phyloP scores from a whole-genome alignment of 805 yeast species.

The Diddensiella santjacobensis region DNA sequence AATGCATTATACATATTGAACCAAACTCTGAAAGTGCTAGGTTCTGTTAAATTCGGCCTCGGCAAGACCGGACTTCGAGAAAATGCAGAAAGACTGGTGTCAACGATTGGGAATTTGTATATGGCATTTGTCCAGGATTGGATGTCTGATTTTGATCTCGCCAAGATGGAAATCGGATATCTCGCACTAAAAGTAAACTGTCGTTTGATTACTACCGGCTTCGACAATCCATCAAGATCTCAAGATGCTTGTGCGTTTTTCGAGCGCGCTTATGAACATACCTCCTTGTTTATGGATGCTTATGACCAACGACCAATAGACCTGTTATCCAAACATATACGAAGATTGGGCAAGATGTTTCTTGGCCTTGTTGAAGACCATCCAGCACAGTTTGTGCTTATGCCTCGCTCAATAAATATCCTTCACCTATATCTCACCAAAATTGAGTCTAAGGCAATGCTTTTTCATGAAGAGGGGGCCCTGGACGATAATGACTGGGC shows the following conservation, averaged over 20 bases:
- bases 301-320: constrained; percentile 43
- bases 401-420: constrained; percentile 61
- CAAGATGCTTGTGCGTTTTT: constrained; percentile 59
- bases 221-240: constrained; percentile 62
- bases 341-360: constrained; percentile 73
- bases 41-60: constrained; percentile 78
- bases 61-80: constrained; percentile 73
- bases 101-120: constrained; percentile 59
- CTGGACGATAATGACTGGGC: constrained; percentile 59
- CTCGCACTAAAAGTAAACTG: constrained; percentile 70
- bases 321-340: constrained; percentile 62
- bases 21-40: constrained; percentile 70
- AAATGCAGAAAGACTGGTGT: constrained; percentile 60
- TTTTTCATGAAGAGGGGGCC: constrained; percentile 21
- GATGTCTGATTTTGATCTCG: constrained; percentile 40
- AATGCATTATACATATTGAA: constrained; percentile 66
- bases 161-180: constrained; percentile 71
- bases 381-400: constrained; percentile 66
- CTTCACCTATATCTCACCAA: constrained; percentile 57
- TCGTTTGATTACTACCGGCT: constrained; percentile 72
- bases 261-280: constrained; percentile 51
- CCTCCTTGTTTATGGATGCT: constrained; percentile 50
- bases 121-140: constrained; percentile 57
- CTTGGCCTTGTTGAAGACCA: constrained; percentile 53
- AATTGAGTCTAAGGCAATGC: constrained; percentile 60